Conservation (phyloP, 1,284 basidiomycete species). For the Tetrapyrgos nigripes region DNA sequence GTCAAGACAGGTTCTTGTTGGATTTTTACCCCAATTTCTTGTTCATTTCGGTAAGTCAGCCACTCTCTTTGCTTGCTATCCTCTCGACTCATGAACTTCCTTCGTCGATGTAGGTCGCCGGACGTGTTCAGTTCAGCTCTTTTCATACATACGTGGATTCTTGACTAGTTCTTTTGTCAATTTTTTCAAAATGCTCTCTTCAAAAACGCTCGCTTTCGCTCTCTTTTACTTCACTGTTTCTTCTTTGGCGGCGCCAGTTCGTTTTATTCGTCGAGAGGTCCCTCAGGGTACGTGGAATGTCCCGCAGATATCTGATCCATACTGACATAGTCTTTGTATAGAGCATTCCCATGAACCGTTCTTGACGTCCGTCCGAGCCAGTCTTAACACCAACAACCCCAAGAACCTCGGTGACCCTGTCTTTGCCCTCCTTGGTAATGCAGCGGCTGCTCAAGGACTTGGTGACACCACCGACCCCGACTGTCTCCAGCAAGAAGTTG, state of each 20-base stretch:
- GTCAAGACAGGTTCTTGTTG: conserved; percentile 65
- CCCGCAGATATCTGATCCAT: conserved; percentile 2
- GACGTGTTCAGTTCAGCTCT: conserved; percentile 14
- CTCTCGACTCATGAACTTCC: conserved; percentile 10
- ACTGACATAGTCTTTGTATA: conserved; percentile 26
- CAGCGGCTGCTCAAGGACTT: conserved; percentile 60
- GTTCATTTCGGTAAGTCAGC: conserved; percentile 17
- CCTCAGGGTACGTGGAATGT: conserved; percentile 57
- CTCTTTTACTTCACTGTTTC: conserved; percentile 43
- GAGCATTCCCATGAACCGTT: conserved; percentile 72
- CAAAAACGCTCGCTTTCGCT: conserved; percentile 46
- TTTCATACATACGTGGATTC: conserved; percentile 9
- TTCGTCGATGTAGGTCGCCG: conserved; percentile 26
- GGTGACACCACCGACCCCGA: conserved; percentile 55
- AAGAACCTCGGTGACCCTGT: conserved; percentile 66
- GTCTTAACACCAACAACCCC: conserved; percentile 61
- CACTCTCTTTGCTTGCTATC: background rate
- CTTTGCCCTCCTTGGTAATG: conserved; percentile 69
- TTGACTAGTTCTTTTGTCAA: conserved; percentile 13
- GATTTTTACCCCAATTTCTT: conserved; percentile 25
- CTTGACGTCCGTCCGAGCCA: conserved; percentile 52
- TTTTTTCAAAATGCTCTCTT: conserved; percentile 47
- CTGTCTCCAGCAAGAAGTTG: conserved; percentile 70
- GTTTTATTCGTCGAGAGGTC: conserved; percentile 56
- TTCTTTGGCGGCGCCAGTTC: conserved; percentile 50